Evolutionary conservation across 106 monocot species (phyloP), one percentile per base, ranked within the genome.

Genomic region (Dendrobium nobile): DNA sequence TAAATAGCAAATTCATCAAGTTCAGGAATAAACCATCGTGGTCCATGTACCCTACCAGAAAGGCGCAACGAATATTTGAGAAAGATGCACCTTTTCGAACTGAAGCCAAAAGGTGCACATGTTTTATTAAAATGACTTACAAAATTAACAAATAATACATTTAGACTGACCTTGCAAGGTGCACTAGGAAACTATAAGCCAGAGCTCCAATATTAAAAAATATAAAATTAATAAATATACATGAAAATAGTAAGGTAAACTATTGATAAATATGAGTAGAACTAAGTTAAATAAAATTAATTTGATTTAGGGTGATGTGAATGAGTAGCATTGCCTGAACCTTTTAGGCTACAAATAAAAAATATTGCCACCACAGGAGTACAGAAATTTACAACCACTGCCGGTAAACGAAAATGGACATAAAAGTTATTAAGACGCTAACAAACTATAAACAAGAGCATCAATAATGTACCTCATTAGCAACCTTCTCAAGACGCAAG

Each of bases 401-500:
- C 67, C 31, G 26, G 22, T 1, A 19, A 15, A 56, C 17, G 2
- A 56, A 56, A 56, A 56, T 56, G 19, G 11, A 67, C 7, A 67
- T 67, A 67, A 7, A 41, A 41, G 9, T 73, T 73, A 40, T 41
- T 40, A 73, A 73, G 2, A 41, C 5, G 9, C 45, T 27, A 68
- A 26, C 67, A 73, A 67, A 67, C 11, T 37, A 73, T 11, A 73
- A 41, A 18, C 8, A 41, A 13, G 24, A 73, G 9, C 2, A 73
- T 16, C 11, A 41, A 41, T 18, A 73, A 27, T 79, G 42, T 93
- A 97, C 97, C 97, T 94, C 97, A 83, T 97, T 97, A 67, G 94
- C 94, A 82, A 97, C 90, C 82, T 97, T 97, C 86, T 97, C 97
- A 78, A 97, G 91, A 76, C 94, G 92, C 70, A 97, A 58, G 84